Conservation (phyloP, 2,329 filamentous ascomycete genomes). For the Fusarium phyllophilum region DNA sequence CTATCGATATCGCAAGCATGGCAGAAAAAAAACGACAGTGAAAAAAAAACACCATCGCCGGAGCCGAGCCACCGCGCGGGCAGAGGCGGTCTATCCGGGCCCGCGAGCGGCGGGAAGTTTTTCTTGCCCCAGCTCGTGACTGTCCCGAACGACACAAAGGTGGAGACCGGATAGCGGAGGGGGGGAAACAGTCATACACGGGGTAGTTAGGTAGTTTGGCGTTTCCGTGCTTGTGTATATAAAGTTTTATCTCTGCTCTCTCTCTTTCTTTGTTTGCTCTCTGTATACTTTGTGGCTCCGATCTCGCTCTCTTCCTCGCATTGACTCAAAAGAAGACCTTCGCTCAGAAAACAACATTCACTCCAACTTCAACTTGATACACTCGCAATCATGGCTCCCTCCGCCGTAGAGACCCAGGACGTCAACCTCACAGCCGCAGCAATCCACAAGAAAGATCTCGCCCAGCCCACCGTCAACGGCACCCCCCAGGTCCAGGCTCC, state of each 20-base stretch:
- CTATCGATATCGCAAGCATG: background rate
- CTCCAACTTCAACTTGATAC: background rate
- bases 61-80: slow-evolving; percentile 41
- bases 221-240: slow-evolving; percentile 10
- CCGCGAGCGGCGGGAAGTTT: slow-evolving; percentile 26
- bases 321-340: background rate
- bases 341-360: background rate
- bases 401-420: slow-evolving; percentile 58
- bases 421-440: slow-evolving; percentile 63
- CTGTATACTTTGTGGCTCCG: background rate
- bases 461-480: slow-evolving; percentile 48
- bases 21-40: background rate
- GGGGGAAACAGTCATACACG: background rate
- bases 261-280: background rate
- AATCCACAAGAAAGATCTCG: slow-evolving; percentile 60
- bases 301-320: slow-evolving; percentile 1
- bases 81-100: slow-evolving; percentile 43
- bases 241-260: slow-evolving; percentile 4
- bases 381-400: slow-evolving; percentile 55
- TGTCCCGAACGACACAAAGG: background rate
- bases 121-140: slow-evolving; percentile 12
- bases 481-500: slow-evolving; percentile 60
- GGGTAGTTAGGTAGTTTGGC: background rate
- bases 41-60: slow-evolving; percentile 16
- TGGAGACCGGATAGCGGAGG: slow-evolving; percentile 13